Conservation (phyloP, 257 asterid species). For the Penstemon eatonii region DNA sequence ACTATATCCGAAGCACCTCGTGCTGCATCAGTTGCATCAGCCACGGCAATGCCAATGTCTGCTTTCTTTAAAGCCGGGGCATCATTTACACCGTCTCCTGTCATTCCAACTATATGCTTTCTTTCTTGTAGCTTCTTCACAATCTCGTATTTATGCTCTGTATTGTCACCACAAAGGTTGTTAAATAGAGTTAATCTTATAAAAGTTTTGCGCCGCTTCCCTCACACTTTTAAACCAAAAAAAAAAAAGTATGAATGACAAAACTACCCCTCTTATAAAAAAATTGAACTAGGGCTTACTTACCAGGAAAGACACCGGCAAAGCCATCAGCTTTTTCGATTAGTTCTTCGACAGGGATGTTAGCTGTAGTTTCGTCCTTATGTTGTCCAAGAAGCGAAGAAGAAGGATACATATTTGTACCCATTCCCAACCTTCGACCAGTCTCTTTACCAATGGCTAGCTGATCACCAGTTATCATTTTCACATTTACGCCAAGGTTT, state of each 20-base stretch:
- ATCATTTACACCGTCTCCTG: background rate
- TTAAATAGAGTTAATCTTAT: no score
- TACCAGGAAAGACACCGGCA: constrained; percentile 71
- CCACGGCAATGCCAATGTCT: constrained; percentile 20
- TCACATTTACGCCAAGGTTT: constrained; percentile 57
- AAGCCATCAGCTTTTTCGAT: constrained; percentile 70
- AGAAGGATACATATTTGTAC: constrained; percentile 68
- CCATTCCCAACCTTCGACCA: constrained; percentile 67
- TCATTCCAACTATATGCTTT: no score
- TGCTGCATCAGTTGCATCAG: constrained; percentile 23
- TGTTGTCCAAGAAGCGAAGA: constrained; percentile 55
- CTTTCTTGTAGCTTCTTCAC: no score
- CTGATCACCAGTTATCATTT: constrained; percentile 70
- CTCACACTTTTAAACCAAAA: no score
- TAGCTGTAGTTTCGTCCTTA: constrained; percentile 58
- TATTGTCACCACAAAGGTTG: no score
- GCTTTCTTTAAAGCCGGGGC: constrained; percentile 6
- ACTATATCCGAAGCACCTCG: constrained; percentile 19
- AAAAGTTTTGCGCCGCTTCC: no score
- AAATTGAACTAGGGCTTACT: background rate
- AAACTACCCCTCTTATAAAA: no score
- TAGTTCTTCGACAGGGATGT: constrained; percentile 57
- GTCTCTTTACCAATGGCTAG: constrained; percentile 68
- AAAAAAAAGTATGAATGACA: no score
- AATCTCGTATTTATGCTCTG: no score